phyloP scores from a whole-genome alignment of 1,139 yeast genomes.

The Geotrichum fermentans region DNA sequence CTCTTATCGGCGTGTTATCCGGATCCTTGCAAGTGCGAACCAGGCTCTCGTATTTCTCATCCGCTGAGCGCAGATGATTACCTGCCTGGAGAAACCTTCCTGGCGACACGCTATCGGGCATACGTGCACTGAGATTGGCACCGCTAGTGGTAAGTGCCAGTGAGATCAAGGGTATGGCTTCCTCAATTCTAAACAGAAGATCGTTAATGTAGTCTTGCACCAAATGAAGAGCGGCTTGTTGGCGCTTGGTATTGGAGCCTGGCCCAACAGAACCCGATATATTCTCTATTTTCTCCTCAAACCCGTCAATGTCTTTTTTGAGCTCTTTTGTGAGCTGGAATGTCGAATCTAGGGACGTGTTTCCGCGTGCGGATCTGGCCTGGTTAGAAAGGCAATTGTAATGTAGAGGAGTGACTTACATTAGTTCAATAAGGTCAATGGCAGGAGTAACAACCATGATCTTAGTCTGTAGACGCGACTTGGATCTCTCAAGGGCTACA shows the following conservation, averaged over 20 bases:
- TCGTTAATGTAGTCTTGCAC: slow-evolving; percentile 50
- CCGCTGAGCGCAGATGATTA: slow-evolving; percentile 44
- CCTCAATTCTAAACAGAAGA: slow-evolving; percentile 54
- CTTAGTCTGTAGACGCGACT: slow-evolving; percentile 51
- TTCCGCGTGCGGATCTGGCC: slow-evolving; percentile 58
- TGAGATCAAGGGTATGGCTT: slow-evolving; percentile 64
- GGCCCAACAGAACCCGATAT: not conserved
- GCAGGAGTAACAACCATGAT: slow-evolving; percentile 63
- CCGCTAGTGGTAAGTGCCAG: slow-evolving; percentile 69
- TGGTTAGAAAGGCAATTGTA: not conserved
- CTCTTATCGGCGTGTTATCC: slow-evolving; percentile 11
- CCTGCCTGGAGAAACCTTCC: slow-evolving; percentile 66
- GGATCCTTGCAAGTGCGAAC: not conserved
- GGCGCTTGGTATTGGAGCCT: slow-evolving; percentile 26
- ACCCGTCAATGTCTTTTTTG: slow-evolving; percentile 54
- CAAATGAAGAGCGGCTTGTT: slow-evolving; percentile 42
- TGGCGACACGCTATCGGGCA: slow-evolving; percentile 57
- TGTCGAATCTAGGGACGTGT: slow-evolving; percentile 57
- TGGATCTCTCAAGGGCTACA: slow-evolving; percentile 41
- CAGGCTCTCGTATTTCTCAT: slow-evolving; percentile 24
- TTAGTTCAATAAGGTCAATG: slow-evolving; percentile 62
- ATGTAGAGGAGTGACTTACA: slow-evolving; percentile 29
- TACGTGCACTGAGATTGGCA: slow-evolving; percentile 51
- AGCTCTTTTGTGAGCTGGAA: slow-evolving; percentile 53
- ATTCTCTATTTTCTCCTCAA: slow-evolving; percentile 49